Base-by-base conservation (phyloP, 495 filamentous ascomycete genomes). In the Tuber magnatum region DNA sequence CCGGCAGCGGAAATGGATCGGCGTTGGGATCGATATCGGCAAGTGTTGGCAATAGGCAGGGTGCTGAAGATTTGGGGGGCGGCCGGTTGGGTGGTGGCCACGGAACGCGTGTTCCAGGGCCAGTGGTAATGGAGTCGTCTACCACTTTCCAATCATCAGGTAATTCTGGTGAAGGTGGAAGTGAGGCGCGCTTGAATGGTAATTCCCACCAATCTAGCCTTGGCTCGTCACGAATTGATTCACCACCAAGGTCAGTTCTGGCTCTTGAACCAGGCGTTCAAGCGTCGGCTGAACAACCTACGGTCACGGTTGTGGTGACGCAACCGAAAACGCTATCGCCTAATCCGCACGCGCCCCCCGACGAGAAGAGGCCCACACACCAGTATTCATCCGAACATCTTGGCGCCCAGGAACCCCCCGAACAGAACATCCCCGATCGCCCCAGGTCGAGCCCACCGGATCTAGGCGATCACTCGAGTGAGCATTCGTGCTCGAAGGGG, bases 291-390 rank as follows among this genome's bases (percentile, higher is more conserved):
- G 77, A 79, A 70, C 76, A 79, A 22, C 32, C 81, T 61, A 74
- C 79, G 74, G 77, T 81, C 69, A 82, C 72, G 32, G 80, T 81
- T 40, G 77, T 82, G 74, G 77, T 82, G 72, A 82, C 81, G 24
- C 73, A 80, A 38, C 81, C 81, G 51, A 78, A 76, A 69, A 44
- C 68, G 16, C 44, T 32, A 5, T 38, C 72, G 56, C 38, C 68
- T n/a, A 77, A 74, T 69, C 76, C 81, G 39, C 80, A 82, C 41
- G 65, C 78, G 12, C 74, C 76, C 28, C 75, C 74, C 68, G 74
- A 73, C 5, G 80, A 82, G 40, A 82, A 82, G 70, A 82, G 74
- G 43, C 80, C 81, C 69, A 82, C 80, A n/a, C 82, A 82, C 72
- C 80, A 82, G 61, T 73, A 82, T 51, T 82, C 80, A 22, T 82